Percentiles rank a stretch among this genome's conserved stretches.
Conservation (phyloP, 2,329 filamentous ascomycete genomes). For the Talaromyces rugulosus region DNA sequence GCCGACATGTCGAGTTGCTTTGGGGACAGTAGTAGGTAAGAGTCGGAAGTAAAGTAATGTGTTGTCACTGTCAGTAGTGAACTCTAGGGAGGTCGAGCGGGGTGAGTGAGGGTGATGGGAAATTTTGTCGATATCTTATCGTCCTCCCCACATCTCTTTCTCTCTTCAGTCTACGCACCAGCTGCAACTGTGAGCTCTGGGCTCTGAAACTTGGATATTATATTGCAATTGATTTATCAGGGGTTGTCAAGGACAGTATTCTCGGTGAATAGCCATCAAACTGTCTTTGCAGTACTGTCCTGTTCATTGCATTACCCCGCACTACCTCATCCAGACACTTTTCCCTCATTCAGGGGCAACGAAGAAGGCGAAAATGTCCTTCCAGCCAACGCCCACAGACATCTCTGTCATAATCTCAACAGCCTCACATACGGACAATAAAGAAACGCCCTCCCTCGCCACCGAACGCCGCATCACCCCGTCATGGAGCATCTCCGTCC, state of each 20-base stretch:
- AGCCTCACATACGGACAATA: constrained; percentile 11
- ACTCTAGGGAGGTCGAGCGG: neutral
- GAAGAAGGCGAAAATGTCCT: constrained; percentile 10
- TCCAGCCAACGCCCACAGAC: constrained; percentile 34
- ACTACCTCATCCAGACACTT: neutral
- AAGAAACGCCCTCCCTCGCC: constrained; percentile 41
- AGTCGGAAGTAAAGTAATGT: neutral
- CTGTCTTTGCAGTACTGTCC: neutral
- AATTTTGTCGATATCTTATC: neutral
- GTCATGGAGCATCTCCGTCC: constrained; percentile 79
- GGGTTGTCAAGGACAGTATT: neutral
- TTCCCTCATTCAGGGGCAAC: no score
- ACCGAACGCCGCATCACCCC: constrained; percentile 90
- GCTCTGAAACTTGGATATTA: no score
- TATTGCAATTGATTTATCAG: neutral
- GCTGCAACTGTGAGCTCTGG: no score
- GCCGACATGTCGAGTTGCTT: neutral
- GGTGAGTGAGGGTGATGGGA: neutral
- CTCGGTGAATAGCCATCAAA: neutral
- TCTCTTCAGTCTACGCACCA: neutral
- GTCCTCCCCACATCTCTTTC: neutral
- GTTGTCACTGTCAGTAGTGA: neutral
- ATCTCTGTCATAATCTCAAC: constrained; percentile 38
- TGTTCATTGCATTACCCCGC: neutral
- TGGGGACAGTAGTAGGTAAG: neutral